Percentiles rank a stretch among this genome's conserved stretches.
Conservation (phyloP, 257 asterid species). For the Henckelia pumila region DNA sequence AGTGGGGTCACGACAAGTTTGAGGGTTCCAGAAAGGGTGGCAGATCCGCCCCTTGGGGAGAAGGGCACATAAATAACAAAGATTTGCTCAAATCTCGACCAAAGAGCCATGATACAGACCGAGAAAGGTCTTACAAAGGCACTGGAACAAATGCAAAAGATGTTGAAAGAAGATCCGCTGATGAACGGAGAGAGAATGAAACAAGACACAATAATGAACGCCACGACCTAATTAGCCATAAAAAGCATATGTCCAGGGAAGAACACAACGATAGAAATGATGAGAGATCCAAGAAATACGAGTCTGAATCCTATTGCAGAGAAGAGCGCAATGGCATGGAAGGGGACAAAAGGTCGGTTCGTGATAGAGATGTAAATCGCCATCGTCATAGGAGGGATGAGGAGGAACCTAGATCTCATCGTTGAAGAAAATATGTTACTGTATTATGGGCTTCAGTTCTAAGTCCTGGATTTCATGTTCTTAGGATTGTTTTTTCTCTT, state of each 20-base stretch:
- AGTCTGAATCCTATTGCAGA: slow-evolving; percentile 35
- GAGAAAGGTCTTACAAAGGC: slow-evolving; percentile 27
- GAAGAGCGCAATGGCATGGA: slow-evolving; percentile 44
- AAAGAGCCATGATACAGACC: slow-evolving; percentile 21
- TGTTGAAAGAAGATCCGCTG: slow-evolving; percentile 31
- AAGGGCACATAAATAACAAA: slow-evolving; percentile 25
- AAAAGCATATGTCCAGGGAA: slow-evolving; percentile 39
- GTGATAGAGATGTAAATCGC: slow-evolving; percentile 28
- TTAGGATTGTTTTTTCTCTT: too few species aligned
- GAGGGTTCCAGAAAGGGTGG: slow-evolving; percentile 41
- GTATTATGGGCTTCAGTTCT: too few species aligned
- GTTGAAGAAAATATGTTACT: not conserved
- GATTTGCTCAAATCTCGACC: slow-evolving; percentile 30
- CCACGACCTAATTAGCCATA: slow-evolving; percentile 31
- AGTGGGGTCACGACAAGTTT: slow-evolving; percentile 51
- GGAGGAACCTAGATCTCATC: not conserved
- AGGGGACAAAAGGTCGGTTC: slow-evolving; percentile 33
- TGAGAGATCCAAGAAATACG: slow-evolving; percentile 40
- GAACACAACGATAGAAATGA: slow-evolving; percentile 46
- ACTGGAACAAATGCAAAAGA: slow-evolving; percentile 26
- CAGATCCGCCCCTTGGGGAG: slow-evolving; percentile 30
- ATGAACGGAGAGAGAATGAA: slow-evolving; percentile 32
- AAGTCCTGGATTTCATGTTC: too few species aligned
- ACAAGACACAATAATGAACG: slow-evolving; percentile 24
- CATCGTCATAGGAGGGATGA: slow-evolving; percentile 27